A percentile compares a stretch with the other conserved stretches of the same genome.
phyloP scores from a whole-genome alignment of 768 basidiomycete genomes.

The Amanita exitialis region DNA sequence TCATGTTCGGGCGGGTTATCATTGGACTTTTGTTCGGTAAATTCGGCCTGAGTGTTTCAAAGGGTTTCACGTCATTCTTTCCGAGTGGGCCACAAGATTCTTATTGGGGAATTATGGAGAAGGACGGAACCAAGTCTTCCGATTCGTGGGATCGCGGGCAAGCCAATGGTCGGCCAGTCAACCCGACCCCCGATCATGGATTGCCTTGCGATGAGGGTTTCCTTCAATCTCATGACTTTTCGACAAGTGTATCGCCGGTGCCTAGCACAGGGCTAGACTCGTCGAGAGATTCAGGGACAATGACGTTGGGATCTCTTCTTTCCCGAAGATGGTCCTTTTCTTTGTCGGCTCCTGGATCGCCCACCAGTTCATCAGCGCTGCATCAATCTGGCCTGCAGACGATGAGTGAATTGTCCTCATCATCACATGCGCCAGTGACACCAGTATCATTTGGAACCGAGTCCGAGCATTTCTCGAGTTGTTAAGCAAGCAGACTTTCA shows the following conservation, averaged over 20 bases:
- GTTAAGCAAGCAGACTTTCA: too few species aligned
- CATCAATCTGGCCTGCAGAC: not conserved
- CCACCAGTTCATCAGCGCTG: constrained; percentile 12
- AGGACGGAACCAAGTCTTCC: constrained; percentile 15
- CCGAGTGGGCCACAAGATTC: constrained; percentile 9
- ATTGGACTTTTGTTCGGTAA: constrained; percentile 41
- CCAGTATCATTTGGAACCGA: not conserved
- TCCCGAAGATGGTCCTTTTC: constrained; percentile 29
- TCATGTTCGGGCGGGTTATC: constrained; percentile 50
- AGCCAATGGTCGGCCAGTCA: constrained; percentile 27
- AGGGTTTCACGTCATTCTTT: constrained; percentile 5
- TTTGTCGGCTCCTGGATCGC: constrained; percentile 18
- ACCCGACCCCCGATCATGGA: constrained; percentile 44
- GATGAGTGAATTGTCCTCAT: constrained; percentile 2
- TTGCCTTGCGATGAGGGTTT: constrained; percentile 27
- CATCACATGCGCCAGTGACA: not conserved
- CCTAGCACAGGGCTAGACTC: constrained; percentile 20
- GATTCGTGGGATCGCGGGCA: constrained; percentile 6
- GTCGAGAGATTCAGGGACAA: constrained; percentile 25
- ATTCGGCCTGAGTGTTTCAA: constrained; percentile 18
- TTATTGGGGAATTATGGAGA: constrained; percentile 29
- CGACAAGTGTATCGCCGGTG: constrained; percentile 23
- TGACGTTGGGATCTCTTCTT: constrained; percentile 28
- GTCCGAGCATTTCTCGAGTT: not conserved
- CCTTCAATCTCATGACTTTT: constrained; percentile 35